Evolutionary conservation across 2,329 filamentous ascomycete species (phyloP).

Genomic region (Trichoderma cornu-damae): DNA sequence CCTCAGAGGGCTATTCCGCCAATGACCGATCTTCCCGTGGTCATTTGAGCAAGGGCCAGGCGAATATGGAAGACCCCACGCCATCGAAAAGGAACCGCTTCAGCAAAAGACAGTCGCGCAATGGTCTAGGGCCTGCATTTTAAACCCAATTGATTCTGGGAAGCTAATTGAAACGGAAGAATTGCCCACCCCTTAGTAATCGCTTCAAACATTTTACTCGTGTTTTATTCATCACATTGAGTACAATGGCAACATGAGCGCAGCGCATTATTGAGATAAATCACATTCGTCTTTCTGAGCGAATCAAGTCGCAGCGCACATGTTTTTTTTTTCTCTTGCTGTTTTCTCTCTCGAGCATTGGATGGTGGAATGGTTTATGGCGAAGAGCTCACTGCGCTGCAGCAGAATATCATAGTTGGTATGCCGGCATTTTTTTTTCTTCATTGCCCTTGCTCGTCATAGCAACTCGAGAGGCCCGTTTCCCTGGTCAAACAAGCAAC

Average conservation of each 20-base stretch:
- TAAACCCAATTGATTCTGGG: not conserved
- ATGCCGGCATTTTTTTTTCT: constrained; percentile 3
- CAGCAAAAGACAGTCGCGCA: constrained; percentile 90
- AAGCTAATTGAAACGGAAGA: not conserved
- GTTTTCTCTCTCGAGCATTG: constrained; percentile 16
- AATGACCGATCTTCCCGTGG: constrained; percentile 52
- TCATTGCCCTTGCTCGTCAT: constrained; percentile 5
- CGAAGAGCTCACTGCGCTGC: constrained; percentile 13
- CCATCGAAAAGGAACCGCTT: constrained; percentile 60
- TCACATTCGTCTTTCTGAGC: constrained; percentile 13
- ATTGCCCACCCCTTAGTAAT: not conserved
- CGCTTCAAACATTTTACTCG: constrained; percentile 10
- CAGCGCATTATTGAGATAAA: constrained; percentile 1
- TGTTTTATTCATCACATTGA: constrained; percentile 2
- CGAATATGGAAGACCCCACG: constrained; percentile 47
- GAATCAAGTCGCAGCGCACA: constrained; percentile 13
- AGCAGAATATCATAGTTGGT: constrained; percentile 16
- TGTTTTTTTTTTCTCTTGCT: constrained; percentile 14
- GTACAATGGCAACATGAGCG: constrained; percentile 13
- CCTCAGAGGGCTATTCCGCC: constrained; percentile 46
- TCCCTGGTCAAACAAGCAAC: not conserved
- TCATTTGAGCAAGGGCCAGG: constrained; percentile 56
- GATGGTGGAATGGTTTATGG: constrained; percentile 14
- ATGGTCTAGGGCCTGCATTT: constrained; percentile 45
- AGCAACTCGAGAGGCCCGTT: not conserved